Base-by-base conservation (phyloP, 257 asterid genomes). In the Paraleonurus japonicus region DNA sequence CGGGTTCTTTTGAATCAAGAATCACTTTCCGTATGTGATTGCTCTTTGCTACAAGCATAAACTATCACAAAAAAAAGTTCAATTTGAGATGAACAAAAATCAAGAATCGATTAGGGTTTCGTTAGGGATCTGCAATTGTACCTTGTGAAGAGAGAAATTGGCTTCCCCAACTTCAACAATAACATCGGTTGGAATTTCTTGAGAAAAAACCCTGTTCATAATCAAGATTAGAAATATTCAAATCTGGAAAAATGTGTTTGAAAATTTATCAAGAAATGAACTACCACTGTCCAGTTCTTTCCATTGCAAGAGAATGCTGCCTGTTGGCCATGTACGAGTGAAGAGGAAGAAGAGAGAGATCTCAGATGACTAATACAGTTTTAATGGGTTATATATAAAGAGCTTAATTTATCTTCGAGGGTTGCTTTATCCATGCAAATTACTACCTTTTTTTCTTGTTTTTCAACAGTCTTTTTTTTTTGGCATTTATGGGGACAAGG, bases 41-140 rank as follows among this genome's bases (percentile, higher is more conserved):
- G 89, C 98, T 95, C 92, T 95, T 95, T 17, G 96, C 97, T 17
- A 92, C 90, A 2, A 95, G 94, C 96, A 92, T 95, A 83, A 92
- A 89, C 99, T 95, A 88, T 58, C 33, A 50, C 5, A 26, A 5
- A 20, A 30, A 60, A 15, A 28, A 13, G 45, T 15, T 5, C 35
- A 16, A 60, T 27, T 60, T 27, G 23, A 3, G 43, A 17, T 53
- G 0, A 0, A 1, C 5, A 16, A 65, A 43, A 15, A 59, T 60
- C 57, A 33, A 63, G 60, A 73, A 70, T 57, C 50, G 11, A 13
- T 41, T 57, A 37, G 32, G 15, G 15, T n/a, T 6, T 26, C 0
- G 19, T 24, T 65, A 5, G 23, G 13, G 33, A 2, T 22, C 2
- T 3, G 9, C 7, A 15, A 15, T 7, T 64, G 24, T 72, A 92